Base-by-base conservation (phyloP, 2,329 filamentous ascomycete genomes). In the Magnaporthiopsis incrustans region DNA sequence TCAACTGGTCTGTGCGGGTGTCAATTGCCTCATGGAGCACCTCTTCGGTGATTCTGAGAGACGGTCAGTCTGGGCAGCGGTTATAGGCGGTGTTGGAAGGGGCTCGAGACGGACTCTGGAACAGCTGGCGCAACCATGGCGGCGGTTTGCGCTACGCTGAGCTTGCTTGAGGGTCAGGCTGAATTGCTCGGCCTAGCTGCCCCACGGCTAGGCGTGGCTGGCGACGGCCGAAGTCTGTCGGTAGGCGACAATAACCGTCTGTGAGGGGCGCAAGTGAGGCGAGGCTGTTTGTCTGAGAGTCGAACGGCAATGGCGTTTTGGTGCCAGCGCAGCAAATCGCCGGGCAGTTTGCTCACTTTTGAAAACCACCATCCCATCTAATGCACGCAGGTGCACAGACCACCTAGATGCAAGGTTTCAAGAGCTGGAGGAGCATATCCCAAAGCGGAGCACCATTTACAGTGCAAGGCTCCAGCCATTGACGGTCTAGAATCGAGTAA, bases 11-110 rank as follows among this genome's bases (percentile, higher is more conserved):
- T 70, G 94, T 96, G 75, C 95, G 89, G 70, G 92, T 88, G 74
- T 97, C 93, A 76, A 97, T 89, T 63, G 94, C 91, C 71, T 96
- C 92, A 73, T 96, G 90, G 67, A 96, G 84, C 68, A 95, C 86
- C 77, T 97, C 92, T 79, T 99, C 95, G 71, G 93, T 94, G 72
- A 99, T 89, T 78, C 95, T 98, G 35, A 62, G 60, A 61, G 50
- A 8, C 4, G 44, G 44, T 50, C 44, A 50, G 44, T 50, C 44
- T 50, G 44, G 44, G 7, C 4, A 53, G 44, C 22, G n/a, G 44
- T 66, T 30, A 57, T 38, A 25, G 14, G 38, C 15, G 27, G 18
- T 33, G 57, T 35, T 25, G 53, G 15, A 22, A 30, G 1, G 33
- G 18, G 22, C 26, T 32, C 59, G 59, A 57, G 63, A 78, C 87